Evolutionary conservation across 768 basidiomycete species (phyloP).

Genomic region (Mycena capillaripes): DNA sequence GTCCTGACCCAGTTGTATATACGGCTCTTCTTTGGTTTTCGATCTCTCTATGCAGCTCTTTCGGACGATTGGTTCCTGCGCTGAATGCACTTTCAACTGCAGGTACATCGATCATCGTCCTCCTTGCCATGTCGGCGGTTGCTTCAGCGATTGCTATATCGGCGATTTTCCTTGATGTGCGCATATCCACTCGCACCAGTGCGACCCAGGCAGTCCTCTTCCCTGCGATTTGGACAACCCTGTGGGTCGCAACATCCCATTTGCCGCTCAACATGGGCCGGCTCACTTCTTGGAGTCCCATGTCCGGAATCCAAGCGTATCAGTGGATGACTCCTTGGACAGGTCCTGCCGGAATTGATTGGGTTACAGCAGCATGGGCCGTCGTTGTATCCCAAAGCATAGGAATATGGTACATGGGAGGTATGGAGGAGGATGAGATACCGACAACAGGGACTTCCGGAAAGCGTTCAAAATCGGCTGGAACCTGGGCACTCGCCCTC

Average conservation of each 20-base stretch:
- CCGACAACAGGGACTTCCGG: slow-evolving; percentile 3
- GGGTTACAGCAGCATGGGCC: slow-evolving; percentile 84
- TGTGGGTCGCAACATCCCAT: slow-evolving; percentile 68
- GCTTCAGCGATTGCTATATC: slow-evolving; percentile 61
- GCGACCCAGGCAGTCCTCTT: slow-evolving; percentile 70
- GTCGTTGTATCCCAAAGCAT: slow-evolving; percentile 69
- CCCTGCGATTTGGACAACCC: slow-evolving; percentile 77
- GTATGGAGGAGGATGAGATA: slow-evolving; percentile 42
- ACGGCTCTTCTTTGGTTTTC: slow-evolving; percentile 50
- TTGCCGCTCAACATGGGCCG: slow-evolving; percentile 70
- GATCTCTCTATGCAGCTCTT: slow-evolving; percentile 56
- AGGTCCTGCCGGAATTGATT: slow-evolving; percentile 77
- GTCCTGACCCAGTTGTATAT: slow-evolving; percentile 38
- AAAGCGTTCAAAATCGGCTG: slow-evolving; percentile 38
- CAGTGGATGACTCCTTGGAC: slow-evolving; percentile 71
- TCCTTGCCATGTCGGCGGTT: slow-evolving; percentile 56
- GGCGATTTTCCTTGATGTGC: slow-evolving; percentile 55
- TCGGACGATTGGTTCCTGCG: slow-evolving; percentile 60
- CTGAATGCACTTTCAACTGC: slow-evolving; percentile 69
- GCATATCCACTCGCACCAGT: slow-evolving; percentile 45
- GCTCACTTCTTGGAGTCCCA: slow-evolving; percentile 79
- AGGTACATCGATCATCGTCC: slow-evolving; percentile 60
- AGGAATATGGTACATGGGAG: slow-evolving; percentile 71
- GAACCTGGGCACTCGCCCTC: slow-evolving; percentile 52
- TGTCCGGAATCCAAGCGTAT: slow-evolving; percentile 67